Conservation (phyloP, 176 grass and related monocot species). For the Raddia guianensis region DNA sequence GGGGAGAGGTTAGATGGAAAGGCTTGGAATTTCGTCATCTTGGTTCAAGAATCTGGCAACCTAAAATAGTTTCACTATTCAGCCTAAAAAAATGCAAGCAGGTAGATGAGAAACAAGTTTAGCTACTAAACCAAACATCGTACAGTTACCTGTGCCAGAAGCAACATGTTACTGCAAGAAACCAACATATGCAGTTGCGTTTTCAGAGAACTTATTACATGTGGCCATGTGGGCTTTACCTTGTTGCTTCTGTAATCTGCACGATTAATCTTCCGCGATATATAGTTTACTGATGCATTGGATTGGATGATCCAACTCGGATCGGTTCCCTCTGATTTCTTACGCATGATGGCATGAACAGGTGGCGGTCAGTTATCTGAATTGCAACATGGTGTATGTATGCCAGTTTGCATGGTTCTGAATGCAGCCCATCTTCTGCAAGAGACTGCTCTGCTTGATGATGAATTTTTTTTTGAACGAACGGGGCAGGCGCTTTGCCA, state of each 20-base stretch:
- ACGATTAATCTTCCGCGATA: background rate
- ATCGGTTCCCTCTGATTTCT: no score
- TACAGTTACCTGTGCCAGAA: background rate
- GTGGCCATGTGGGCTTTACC: background rate
- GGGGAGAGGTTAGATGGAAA: slow-evolving; percentile 42
- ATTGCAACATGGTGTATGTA: background rate
- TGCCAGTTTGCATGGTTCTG: background rate
- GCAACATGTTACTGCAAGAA: slow-evolving; percentile 16
- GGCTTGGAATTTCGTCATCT: slow-evolving; percentile 27
- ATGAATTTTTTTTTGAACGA: no score
- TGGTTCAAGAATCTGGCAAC: slow-evolving; percentile 37
- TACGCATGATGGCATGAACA: background rate
- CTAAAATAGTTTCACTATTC: slow-evolving; percentile 29
- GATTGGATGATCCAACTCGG: no score
- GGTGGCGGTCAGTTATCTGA: background rate
- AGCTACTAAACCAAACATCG: slow-evolving; percentile 43
- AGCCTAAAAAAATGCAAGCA: background rate
- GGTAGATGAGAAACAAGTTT: slow-evolving; percentile 52
- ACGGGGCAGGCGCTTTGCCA: no score
- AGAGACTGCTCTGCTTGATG: background rate
- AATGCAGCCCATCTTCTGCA: background rate
- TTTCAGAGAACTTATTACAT: no score
- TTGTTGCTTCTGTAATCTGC: slow-evolving; percentile 19
- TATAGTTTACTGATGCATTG: background rate
- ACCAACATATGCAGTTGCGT: background rate